These are phyloP conservation scores for Buddleja alternifolia DNA, from an alignment of 257 asterid species.

Conservation along the genomic window DNA sequence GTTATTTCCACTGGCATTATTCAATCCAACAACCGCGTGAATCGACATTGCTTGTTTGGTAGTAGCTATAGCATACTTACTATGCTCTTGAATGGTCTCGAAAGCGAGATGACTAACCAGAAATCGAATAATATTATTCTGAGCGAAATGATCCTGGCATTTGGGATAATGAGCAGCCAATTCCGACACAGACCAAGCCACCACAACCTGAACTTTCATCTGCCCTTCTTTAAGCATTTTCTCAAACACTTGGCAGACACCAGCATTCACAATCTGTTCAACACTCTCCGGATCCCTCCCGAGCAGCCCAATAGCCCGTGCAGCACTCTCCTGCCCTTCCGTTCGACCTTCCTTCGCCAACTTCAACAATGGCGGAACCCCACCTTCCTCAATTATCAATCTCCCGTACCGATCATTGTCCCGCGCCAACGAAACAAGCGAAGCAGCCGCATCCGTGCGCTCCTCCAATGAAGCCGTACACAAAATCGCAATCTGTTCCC, in stretches of 20 bases:
- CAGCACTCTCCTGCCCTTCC: constrained; percentile 52
- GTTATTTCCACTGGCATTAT: not conserved
- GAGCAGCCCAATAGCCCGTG: constrained; percentile 49
- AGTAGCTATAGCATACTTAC: constrained; percentile 62
- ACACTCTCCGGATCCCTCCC: constrained; percentile 56
- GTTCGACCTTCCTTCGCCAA: constrained; percentile 47
- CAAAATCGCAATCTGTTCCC: constrained; percentile 48
- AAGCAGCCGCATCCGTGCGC: constrained; percentile 44
- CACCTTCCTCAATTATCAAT: constrained; percentile 56
- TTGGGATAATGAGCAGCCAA: constrained; percentile 49
- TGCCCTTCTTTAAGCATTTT: constrained; percentile 58
- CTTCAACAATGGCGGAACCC: constrained; percentile 48
- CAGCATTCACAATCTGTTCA: constrained; percentile 51
- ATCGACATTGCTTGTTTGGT: constrained; percentile 51
- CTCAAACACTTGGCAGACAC: constrained; percentile 50
- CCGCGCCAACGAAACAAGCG: constrained; percentile 48
- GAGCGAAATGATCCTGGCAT: constrained; percentile 75
- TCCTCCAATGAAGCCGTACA: constrained; percentile 43
- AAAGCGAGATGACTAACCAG: constrained; percentile 81
- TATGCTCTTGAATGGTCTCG: constrained; percentile 81
- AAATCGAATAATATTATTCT: constrained; percentile 65
- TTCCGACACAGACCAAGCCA: constrained; percentile 54
- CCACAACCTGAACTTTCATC: constrained; percentile 51
- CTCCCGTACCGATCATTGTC: constrained; percentile 50
- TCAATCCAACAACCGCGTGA: constrained; percentile 64